Percentiles rank a stretch among this genome's conserved stretches.
Conservation (phyloP, 345 rosid genomes). For the Gossypium mustelinum region DNA sequence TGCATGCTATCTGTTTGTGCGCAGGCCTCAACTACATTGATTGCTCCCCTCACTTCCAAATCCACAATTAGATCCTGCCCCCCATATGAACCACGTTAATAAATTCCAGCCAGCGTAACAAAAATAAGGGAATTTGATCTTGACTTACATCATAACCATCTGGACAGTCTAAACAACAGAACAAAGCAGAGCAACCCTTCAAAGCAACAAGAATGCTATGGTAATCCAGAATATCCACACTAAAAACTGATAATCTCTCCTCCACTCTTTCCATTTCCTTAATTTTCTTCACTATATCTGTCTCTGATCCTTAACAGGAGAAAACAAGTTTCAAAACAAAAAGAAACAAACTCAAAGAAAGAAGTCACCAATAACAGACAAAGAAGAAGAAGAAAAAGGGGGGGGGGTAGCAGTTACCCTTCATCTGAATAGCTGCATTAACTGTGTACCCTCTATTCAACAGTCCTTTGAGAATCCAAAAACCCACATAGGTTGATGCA, state of each 20-base stretch:
- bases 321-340: background rate
- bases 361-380: background rate
- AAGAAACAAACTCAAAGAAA: background rate
- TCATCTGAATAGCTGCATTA: slow-evolving; percentile 67
- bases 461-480: slow-evolving; percentile 76
- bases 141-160: slow-evolving; percentile 60
- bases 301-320: slow-evolving; percentile 34
- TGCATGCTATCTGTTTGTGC: slow-evolving; percentile 61
- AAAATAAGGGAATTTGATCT: background rate
- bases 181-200: slow-evolving; percentile 60
- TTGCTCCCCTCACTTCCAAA: slow-evolving; percentile 79
- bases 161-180: slow-evolving; percentile 67
- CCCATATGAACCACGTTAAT: background rate
- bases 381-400: background rate
- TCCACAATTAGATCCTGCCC: slow-evolving; percentile 52
- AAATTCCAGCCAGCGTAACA: background rate
- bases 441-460: slow-evolving; percentile 69
- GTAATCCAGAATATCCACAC: slow-evolving; percentile 69
- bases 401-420: slow-evolving; percentile 31
- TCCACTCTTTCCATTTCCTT: slow-evolving; percentile 58
- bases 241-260: slow-evolving; percentile 47
- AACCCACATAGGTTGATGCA: slow-evolving; percentile 83
- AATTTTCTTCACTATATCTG: slow-evolving; percentile 56
- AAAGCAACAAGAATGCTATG: slow-evolving; percentile 70
- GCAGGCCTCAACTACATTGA: slow-evolving; percentile 82